Base-by-base conservation (phyloP, 2,329 filamentous ascomycete genomes). In the Lasiodiplodia sp. region DNA sequence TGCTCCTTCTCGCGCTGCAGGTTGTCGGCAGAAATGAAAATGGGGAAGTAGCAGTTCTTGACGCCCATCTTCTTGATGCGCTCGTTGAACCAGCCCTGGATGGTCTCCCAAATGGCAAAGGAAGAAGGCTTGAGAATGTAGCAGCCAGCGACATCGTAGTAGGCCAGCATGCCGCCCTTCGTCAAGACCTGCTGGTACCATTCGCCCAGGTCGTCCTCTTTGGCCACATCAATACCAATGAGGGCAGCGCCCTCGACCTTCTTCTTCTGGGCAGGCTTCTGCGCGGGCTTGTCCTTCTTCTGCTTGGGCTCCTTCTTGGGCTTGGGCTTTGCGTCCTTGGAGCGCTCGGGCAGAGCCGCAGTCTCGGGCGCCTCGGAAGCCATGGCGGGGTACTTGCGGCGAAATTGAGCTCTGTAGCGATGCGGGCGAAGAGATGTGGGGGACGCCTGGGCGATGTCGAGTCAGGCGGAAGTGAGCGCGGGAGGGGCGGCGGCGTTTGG, bases 101-200 rank as follows among this genome's bases (percentile, higher is more conserved):
- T 90, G 72, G 86, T 83, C 76, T 91, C 88, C 89, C 89, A 91
- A 76, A 91, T 89, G 70, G 85, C 85, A 79, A 87, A 91, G 21
- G 88, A 90, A 69, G 86, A 84, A 62, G 89, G 89, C 83, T 88
- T 94, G 80, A 79, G 76, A 66, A 98, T 96, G 82, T 97, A 98
- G 84, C 96, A 97, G 60, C 94, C 93, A n/a, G 94, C 93, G 71
- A 98, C 95, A 83, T 97, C 92, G 77, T 97, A 98, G 87, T 97
- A 99, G 77, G 97, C 94, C 75, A 98, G 91, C 91, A 99, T 92
- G 79, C 97, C 93, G 75, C 93, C 93, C 87, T 99, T 99, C 77
- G 94, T 90, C 68, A 99, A 91, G 70, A 98, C 92, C 83, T 99
- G 95, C 83, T 97, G 93, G 83, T 99, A 99, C 96, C 96, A 99